Percentiles rank a stretch among this genome's conserved stretches.
phyloP scores from a whole-genome alignment of 1,139 yeast genomes.

The Suhomyces chickasaworum region DNA sequence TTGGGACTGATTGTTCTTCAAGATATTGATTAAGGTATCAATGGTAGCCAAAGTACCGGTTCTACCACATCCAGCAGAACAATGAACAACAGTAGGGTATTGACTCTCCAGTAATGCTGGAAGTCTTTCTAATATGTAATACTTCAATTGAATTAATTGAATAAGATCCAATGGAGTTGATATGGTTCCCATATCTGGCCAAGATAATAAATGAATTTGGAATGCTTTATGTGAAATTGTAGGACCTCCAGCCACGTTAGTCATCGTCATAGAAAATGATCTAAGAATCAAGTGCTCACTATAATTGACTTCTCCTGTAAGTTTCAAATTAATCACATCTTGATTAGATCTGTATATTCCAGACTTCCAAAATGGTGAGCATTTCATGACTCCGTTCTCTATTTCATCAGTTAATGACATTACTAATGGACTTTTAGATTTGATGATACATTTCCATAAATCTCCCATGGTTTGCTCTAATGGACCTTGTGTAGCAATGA shows the following conservation, averaged over 20 bases:
- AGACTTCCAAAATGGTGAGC: conserved; percentile 56
- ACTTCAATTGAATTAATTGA: conserved; percentile 43
- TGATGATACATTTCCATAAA: conserved; percentile 72
- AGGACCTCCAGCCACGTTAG: conserved; percentile 17
- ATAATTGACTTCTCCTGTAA: conserved; percentile 19
- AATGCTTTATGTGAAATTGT: conserved; percentile 32
- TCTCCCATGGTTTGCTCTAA: conserved; percentile 73
- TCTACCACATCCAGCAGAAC: conserved; percentile 93
- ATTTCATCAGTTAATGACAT: conserved; percentile 54
- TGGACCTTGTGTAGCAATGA: conserved; percentile 89
- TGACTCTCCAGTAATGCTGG: conserved; percentile 5
- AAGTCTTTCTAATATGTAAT: conserved; percentile 26
- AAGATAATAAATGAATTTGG: conserved; percentile 51
- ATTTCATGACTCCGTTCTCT: conserved; percentile 56
- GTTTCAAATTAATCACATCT: conserved; percentile 33
- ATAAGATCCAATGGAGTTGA: conserved; percentile 44
- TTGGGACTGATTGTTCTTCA: conserved; percentile 23
- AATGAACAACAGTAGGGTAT: conserved; percentile 67
- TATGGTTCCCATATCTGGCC: conserved; percentile 57
- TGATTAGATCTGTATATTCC: conserved; percentile 47
- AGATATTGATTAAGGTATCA: conserved; percentile 60
- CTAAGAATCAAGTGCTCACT: conserved; percentile 34
- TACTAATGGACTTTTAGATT: conserved; percentile 43
- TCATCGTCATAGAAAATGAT: conserved; percentile 35
- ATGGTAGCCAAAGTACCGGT: conserved; percentile 84